A percentile compares a stretch with the other conserved stretches of the same genome.
Conservation (phyloP, 768 basidiomycete genomes). For the Pisolithus microcarpus region DNA sequence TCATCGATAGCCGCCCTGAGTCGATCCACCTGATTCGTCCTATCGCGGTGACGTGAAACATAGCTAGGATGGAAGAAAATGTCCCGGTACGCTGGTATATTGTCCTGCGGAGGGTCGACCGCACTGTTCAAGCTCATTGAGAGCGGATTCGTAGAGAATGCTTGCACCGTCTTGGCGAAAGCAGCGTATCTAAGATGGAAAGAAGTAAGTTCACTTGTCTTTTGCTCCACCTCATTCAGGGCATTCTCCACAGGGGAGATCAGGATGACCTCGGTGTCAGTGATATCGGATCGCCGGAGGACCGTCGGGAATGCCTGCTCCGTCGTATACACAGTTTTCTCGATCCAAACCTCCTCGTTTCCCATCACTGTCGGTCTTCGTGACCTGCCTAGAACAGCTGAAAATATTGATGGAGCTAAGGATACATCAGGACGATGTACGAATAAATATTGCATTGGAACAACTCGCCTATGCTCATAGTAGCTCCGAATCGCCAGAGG, state of each 20-base stretch:
- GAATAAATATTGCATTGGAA: background rate
- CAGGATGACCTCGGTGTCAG: constrained; percentile 61
- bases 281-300: constrained; percentile 80
- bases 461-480: constrained; percentile 72
- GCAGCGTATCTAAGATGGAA: constrained; percentile 66
- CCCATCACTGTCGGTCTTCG: constrained; percentile 56
- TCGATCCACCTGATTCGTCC: constrained; percentile 63
- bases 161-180: constrained; percentile 69
- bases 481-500: constrained; percentile 73
- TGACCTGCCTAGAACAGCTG: constrained; percentile 63
- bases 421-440: constrained; percentile 1
- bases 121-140: constrained; percentile 83
- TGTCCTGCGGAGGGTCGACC: constrained; percentile 74
- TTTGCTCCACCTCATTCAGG: constrained; percentile 70
- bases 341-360: constrained; percentile 75
- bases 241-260: constrained; percentile 85
- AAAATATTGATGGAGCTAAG: constrained; percentile 76
- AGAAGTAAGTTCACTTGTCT: constrained; percentile 68
- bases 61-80: constrained; percentile 72
- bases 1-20: constrained; percentile 72
- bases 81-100: constrained; percentile 70
- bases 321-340: constrained; percentile 82
- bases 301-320: constrained; percentile 91
- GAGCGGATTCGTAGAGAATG: constrained; percentile 69
- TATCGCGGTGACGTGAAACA: constrained; percentile 57